A percentile compares a stretch with the other conserved stretches of the same genome.
phyloP scores from a whole-genome alignment of 345 rosid genomes.

The Syzygium oleosum region DNA sequence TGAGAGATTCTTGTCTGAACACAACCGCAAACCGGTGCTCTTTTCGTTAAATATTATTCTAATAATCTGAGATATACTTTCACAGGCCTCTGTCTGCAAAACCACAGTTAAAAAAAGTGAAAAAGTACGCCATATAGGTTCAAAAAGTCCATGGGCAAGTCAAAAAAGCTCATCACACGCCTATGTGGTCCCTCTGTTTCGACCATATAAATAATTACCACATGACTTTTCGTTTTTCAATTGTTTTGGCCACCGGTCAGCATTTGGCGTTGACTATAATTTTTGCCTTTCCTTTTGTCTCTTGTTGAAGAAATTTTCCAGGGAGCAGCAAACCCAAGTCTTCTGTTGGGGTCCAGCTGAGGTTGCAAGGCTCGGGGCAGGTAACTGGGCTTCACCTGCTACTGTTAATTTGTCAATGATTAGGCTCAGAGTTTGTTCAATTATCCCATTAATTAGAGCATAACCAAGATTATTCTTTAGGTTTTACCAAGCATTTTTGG shows the following conservation, averaged over 20 bases:
- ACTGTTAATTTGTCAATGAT: background rate
- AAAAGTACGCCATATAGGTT: background rate
- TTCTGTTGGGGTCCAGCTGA: constrained; percentile 6
- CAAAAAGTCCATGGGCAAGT: background rate
- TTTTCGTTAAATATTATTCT: background rate
- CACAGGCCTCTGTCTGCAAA: background rate
- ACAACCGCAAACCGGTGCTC: background rate
- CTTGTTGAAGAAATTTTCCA: background rate
- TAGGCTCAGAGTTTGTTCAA: background rate
- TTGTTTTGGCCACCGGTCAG: background rate
- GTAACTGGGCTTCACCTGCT: constrained; percentile 1
- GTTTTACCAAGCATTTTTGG: background rate
- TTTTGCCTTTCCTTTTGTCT: background rate
- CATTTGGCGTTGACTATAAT: background rate
- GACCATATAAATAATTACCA: background rate
- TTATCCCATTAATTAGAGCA: background rate
- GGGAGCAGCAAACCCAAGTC: background rate
- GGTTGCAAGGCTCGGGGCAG: background rate
- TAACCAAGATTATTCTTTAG: background rate
- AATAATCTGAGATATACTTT: background rate
- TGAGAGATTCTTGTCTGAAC: background rate
- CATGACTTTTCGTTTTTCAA: background rate
- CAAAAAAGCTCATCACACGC: background rate
- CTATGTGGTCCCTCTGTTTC: background rate
- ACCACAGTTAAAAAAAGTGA: background rate